phyloP scores from a whole-genome alignment of 257 asterid species.

The Ocimum tenuiflorum region DNA sequence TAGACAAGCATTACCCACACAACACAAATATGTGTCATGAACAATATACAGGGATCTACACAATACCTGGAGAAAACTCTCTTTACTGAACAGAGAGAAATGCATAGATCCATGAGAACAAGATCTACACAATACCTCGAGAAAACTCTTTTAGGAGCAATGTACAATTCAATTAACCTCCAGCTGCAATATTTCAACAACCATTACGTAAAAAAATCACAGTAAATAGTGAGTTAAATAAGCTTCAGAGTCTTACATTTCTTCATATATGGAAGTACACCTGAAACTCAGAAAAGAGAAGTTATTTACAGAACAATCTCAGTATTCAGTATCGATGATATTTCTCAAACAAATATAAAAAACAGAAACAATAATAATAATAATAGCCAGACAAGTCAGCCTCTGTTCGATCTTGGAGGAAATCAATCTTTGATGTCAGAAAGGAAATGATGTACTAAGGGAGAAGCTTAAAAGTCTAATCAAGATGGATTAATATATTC shows the following conservation, averaged over 20 bases:
- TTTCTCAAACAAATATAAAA: neutral
- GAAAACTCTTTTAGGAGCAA: neutral
- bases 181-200: constrained; percentile 1
- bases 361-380: neutral
- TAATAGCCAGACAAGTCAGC: neutral
- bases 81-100: neutral
- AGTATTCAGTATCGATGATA: too few species aligned
- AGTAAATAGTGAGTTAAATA: neutral
- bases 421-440: neutral
- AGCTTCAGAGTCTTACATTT: neutral
- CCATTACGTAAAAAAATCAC: neutral
- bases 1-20: too few species aligned
- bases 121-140: neutral
- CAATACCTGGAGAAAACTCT: neutral
- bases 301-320: too few species aligned
- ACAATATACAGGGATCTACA: neutral
- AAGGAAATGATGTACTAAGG: neutral
- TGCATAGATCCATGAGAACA: neutral
- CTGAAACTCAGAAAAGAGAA: neutral
- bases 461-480: constrained; percentile 5
- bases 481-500: neutral
- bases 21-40: neutral
- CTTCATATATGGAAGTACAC: neutral
- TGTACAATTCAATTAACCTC: neutral
- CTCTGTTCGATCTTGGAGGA: neutral